Base-by-base conservation (phyloP, 306 rosid species). In the Urtica urens region DNA sequence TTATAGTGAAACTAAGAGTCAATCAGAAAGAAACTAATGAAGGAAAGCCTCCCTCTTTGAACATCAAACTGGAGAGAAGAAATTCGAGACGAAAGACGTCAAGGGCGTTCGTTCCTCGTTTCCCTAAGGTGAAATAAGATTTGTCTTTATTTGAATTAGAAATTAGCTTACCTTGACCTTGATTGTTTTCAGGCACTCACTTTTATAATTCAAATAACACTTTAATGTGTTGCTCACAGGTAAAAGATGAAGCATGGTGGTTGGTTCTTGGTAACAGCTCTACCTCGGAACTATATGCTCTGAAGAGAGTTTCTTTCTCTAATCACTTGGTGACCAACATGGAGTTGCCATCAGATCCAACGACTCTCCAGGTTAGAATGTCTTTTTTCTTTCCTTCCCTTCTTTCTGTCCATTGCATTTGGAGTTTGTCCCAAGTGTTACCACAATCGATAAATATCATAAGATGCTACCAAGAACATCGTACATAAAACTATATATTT, bases 241-340 rank as follows among this genome's bases (percentile, higher is more conserved):
- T 88, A 41, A 88, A 88, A 84, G 83, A 75, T 51, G 97, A 90
- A 60, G 93, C 84, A 60, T 90, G 97, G 97, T 90, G 95, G 97
- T 70, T 90, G 68, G 60, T 90, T 65, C 93, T 90, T 39, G 93
- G 95, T 22, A 84, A 84, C 72, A 72, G 82, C 55, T 43, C 78
- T 22, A 79, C 83, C 0, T 75, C 72, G 29, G 97, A 84, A 65
- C 62, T 90, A 49, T 67, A 77, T 70, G 95, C 84, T 43, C 45
- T 90, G 64, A 84, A 75, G 59, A 77, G 95, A 63, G 83, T 90
- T 42, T 81, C 95, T 42, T 77, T 84, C 69, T 43, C 87, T 20
- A 87, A 74, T 71, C 82, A 71, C 42, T 71, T 81, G 54, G 72
- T 68, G 60, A 84, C 97, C 41, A 63, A 72, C 42, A 84, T 90